phyloP scores from a whole-genome alignment of 2,329 filamentous ascomycete species.

The Ophiocordyceps sinensis region DNA sequence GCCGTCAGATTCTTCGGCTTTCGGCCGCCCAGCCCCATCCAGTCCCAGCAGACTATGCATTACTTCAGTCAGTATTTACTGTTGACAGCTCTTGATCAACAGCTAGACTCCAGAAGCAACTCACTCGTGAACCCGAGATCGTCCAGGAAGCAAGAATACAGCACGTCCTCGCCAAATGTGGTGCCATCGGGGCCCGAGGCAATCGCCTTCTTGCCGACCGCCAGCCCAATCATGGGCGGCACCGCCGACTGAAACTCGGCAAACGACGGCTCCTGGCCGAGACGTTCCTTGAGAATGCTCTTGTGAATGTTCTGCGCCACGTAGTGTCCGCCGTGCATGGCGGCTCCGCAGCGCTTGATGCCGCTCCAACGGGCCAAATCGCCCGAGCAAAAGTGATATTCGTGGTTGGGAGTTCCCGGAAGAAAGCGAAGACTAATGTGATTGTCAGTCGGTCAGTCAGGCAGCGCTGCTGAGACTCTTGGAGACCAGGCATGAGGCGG shows the following conservation, averaged over 20 bases:
- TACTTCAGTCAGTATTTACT: slow-evolving; percentile 6
- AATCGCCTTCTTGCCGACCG: slow-evolving; percentile 55
- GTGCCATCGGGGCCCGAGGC: slow-evolving; percentile 46
- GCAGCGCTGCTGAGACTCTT: background rate
- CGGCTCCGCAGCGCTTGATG: slow-evolving; percentile 65
- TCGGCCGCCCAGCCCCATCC: slow-evolving; percentile 29
- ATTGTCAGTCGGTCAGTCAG: background rate
- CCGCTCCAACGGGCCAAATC: slow-evolving; percentile 60
- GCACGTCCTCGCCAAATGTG: slow-evolving; percentile 45
- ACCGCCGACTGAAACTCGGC: slow-evolving; percentile 33
- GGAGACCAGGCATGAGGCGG: background rate
- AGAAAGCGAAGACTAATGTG: slow-evolving; percentile 38
- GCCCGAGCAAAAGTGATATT: slow-evolving; percentile 52
- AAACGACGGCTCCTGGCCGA: slow-evolving; percentile 27
- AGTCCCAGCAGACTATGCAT: slow-evolving; percentile 37
- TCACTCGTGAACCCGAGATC: slow-evolving; percentile 52
- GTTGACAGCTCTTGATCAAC: background rate
- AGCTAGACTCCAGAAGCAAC: slow-evolving; percentile 13
- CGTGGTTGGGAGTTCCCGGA: slow-evolving; percentile 36
- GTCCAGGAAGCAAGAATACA: slow-evolving; percentile 49
- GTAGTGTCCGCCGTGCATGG: slow-evolving; percentile 59
- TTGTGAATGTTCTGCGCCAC: slow-evolving; percentile 55
- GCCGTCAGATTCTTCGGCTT: slow-evolving; percentile 8
- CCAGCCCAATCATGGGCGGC: slow-evolving; percentile 54
- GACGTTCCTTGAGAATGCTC: slow-evolving; percentile 32